phyloP scores from a whole-genome alignment of 108 stramenopile species.

The Cyclostephanos tholiformis region DNA sequence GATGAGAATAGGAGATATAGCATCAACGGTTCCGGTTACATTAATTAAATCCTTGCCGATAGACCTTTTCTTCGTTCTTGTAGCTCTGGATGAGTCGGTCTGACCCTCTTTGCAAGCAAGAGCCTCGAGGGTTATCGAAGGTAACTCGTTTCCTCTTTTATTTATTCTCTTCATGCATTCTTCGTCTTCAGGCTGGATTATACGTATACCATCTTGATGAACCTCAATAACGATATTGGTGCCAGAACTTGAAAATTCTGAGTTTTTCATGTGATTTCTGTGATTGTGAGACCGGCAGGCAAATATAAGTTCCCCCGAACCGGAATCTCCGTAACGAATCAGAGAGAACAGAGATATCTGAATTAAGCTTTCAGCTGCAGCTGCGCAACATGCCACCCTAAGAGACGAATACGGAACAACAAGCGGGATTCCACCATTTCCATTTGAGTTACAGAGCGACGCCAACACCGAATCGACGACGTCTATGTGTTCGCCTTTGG shows the following conservation, averaged over 20 bases:
- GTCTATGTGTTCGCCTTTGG: constrained; percentile 1
- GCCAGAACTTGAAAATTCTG: not conserved
- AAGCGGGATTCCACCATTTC: constrained; percentile 23
- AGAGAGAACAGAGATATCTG: constrained; percentile 30
- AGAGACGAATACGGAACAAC: constrained; percentile 27
- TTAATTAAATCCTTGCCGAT: constrained; percentile 34
- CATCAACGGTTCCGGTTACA: constrained; percentile 57
- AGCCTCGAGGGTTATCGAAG: constrained; percentile 16
- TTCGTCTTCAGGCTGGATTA: constrained; percentile 1
- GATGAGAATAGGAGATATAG: constrained; percentile 78
- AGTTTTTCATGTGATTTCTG: not conserved
- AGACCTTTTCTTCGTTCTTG: constrained; percentile 28
- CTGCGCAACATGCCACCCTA: constrained; percentile 32
- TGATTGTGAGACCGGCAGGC: not conserved
- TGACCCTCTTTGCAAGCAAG: constrained; percentile 20
- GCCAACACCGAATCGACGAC: not conserved
- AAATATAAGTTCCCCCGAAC: constrained; percentile 26
- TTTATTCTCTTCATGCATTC: not conserved
- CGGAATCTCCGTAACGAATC: constrained; percentile 29
- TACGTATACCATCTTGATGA: constrained; percentile 16
- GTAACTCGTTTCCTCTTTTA: constrained; percentile 2
- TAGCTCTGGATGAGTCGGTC: constrained; percentile 8
- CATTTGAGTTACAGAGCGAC: not conserved
- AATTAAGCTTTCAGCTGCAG: constrained; percentile 15
- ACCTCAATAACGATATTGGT: constrained; percentile 27